Percentiles rank a stretch among this genome's conserved stretches.
These are phyloP conservation scores for Chlorella sp. DNA, from an alignment of 139 green algal genomes.

Conservation along the genomic window DNA sequence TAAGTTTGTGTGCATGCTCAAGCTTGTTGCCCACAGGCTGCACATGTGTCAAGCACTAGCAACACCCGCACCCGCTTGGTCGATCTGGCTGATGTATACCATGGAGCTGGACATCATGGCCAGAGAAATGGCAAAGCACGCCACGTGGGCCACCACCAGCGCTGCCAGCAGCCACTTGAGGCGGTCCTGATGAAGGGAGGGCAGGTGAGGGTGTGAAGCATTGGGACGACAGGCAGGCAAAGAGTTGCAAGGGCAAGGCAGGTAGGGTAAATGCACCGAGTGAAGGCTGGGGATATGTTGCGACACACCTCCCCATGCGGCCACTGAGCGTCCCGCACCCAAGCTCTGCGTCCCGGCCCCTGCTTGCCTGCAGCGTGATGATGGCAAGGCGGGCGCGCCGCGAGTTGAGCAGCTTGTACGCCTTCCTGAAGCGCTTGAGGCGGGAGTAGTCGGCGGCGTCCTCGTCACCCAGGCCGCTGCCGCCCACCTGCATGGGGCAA, in stretches of 20 bases:
- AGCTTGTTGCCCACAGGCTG: no score
- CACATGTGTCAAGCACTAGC: no score
- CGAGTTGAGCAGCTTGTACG: slow-evolving; percentile 24
- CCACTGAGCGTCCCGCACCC: no score
- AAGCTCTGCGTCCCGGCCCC: background rate
- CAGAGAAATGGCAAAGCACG: slow-evolving; percentile 7
- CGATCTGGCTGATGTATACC: background rate
- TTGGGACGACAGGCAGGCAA: no score
- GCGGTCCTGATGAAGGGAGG: background rate
- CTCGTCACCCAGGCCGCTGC: background rate
- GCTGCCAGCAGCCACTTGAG: background rate
- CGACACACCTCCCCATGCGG: no score
- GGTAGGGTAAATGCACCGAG: no score
- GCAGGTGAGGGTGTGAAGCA: background rate
- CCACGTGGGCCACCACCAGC: background rate
- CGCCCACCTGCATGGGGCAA: background rate
- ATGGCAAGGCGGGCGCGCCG: background rate
- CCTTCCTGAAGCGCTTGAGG: slow-evolving; percentile 26
- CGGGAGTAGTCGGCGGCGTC: slow-evolving; percentile 6
- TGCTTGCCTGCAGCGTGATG: slow-evolving; percentile 10
- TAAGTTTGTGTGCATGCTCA: no score
- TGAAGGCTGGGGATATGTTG: no score
- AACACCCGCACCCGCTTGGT: background rate
- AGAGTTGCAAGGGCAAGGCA: no score
- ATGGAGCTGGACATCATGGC: background rate